Evolutionary conservation across 139 green algal genomes (phyloP).

Genomic region (Chloropicon primus): DNA sequence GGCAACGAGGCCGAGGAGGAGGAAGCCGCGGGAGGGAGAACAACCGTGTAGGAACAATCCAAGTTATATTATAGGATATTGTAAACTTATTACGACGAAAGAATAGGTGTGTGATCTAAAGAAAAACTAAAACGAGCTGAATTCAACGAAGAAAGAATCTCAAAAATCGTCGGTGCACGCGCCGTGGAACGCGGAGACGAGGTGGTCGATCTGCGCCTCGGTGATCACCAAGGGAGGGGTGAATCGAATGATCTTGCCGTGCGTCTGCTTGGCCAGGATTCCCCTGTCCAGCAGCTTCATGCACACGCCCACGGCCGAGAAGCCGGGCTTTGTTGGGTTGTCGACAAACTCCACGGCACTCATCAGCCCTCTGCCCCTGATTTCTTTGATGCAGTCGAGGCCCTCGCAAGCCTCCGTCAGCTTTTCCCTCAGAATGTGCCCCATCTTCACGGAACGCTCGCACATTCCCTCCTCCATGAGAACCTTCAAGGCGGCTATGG

Average conservation of each 20-base stretch:
- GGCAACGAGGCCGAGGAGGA: too few species aligned
- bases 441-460: conserved; percentile 57
- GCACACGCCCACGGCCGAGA: conserved; percentile 78
- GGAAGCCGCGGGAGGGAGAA: too few species aligned
- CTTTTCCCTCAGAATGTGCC: conserved; percentile 42
- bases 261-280: conserved; percentile 88
- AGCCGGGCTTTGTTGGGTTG: conserved; percentile 29
- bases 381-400: conserved; percentile 12
- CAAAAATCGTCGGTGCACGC: background rate
- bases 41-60: too few species aligned
- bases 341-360: conserved; percentile 75
- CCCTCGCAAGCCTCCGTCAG: conserved; percentile 26
- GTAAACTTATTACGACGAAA: too few species aligned
- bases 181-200: background rate
- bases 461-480: conserved; percentile 84
- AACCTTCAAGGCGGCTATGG: conserved; percentile 72
- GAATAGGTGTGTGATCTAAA: too few species aligned
- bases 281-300: conserved; percentile 62
- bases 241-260: conserved; percentile 76
- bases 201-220: background rate
- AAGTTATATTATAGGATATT: too few species aligned
- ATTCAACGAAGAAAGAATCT: too few species aligned
- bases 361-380: conserved; percentile 74
- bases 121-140: too few species aligned
- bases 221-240: conserved; percentile 31